Evolutionary conservation across 352 stramenopile genomes (phyloP).

Genomic region (Pythium chondricola): DNA sequence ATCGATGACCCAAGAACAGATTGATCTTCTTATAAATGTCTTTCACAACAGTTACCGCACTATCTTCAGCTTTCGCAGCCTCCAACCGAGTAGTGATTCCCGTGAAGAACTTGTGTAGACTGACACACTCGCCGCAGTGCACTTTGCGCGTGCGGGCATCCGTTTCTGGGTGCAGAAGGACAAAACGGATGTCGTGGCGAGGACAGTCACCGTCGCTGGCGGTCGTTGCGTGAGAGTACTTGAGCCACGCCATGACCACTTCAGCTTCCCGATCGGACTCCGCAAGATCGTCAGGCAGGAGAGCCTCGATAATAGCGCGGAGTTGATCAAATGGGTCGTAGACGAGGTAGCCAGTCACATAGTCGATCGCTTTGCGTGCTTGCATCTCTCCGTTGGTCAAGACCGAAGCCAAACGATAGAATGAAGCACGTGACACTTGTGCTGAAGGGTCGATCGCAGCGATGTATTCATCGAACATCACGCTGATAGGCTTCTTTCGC

Average conservation of each 20-base stretch:
- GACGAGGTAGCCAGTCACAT: neutral
- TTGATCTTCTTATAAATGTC: conserved; percentile 3
- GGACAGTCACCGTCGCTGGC: neutral
- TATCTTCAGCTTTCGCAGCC: neutral
- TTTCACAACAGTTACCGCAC: neutral
- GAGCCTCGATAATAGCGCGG: neutral
- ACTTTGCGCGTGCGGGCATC: too few relatives aligned
- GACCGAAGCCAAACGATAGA: neutral
- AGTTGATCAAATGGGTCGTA: neutral
- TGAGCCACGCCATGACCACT: neutral
- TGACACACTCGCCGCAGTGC: neutral
- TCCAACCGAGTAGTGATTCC: neutral
- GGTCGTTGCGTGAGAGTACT: conserved; percentile 4
- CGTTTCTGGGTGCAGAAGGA: neutral
- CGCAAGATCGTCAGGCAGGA: neutral
- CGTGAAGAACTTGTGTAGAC: neutral
- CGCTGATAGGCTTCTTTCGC: neutral
- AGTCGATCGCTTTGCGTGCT: neutral
- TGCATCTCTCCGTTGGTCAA: neutral
- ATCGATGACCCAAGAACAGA: conserved; percentile 1
- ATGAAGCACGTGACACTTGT: neutral
- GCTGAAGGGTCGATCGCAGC: neutral
- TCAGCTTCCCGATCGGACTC: too few relatives aligned
- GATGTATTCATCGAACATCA: conserved; percentile 2
- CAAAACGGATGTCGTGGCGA: neutral